These are phyloP conservation scores for Boletellus ananas DNA, from an alignment of 768 basidiomycete species.

Conservation along the genomic window DNA sequence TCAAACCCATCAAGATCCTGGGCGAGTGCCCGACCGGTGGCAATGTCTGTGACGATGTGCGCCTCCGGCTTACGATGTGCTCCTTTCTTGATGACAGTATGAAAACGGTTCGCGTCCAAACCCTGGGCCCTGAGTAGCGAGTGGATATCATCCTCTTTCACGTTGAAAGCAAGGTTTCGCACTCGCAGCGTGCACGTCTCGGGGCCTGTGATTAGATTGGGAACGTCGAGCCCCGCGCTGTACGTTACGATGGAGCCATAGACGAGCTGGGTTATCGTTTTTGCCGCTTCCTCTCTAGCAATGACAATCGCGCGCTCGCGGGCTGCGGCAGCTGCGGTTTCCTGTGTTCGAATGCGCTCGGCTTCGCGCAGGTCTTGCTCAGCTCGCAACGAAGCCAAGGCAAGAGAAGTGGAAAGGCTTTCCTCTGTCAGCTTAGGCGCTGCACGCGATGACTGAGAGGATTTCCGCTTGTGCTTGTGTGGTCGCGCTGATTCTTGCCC, in stretches of 20 bases:
- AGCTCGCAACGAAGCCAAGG: not conserved
- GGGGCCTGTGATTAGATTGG: constrained; percentile 45
- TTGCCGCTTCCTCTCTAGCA: constrained; percentile 38
- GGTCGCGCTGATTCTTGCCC: not conserved
- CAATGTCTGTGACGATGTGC: constrained; percentile 40
- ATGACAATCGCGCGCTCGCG: constrained; percentile 11
- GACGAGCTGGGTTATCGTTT: constrained; percentile 41
- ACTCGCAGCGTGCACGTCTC: constrained; percentile 49
- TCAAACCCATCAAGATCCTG: constrained; percentile 45
- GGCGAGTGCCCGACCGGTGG: constrained; percentile 40
- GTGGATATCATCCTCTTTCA: constrained; percentile 37
- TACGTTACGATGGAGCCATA: constrained; percentile 48
- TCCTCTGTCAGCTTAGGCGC: not conserved
- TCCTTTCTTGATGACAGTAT: constrained; percentile 31
- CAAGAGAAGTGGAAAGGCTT: not conserved
- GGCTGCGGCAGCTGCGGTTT: constrained; percentile 14
- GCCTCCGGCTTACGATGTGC: constrained; percentile 36
- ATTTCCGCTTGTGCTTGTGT: constrained; percentile 5
- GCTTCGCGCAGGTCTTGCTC: not conserved
- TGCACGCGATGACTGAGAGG: not conserved
- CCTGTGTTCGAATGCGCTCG: constrained; percentile 2
- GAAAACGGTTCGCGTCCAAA: constrained; percentile 32
- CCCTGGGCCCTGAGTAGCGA: constrained; percentile 44
- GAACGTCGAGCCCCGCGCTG: constrained; percentile 46
- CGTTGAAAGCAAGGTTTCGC: constrained; percentile 41